Conservation (phyloP, 1,284 basidiomycete genomes). For the Heterobasidion occidentale region DNA sequence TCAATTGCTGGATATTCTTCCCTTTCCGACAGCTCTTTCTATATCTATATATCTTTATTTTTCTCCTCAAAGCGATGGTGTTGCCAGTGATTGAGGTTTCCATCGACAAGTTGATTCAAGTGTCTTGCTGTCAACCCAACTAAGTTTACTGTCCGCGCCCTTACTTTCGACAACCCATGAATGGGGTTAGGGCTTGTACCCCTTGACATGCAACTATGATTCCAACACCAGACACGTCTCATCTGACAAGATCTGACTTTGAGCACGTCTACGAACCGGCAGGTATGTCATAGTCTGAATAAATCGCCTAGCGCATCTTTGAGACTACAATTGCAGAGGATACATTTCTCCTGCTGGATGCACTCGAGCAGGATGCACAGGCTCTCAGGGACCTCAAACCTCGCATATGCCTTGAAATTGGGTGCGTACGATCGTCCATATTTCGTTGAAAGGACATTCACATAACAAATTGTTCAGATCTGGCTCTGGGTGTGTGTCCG, state of each 20-base stretch:
- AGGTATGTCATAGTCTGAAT: constrained; percentile 33
- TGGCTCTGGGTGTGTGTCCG: constrained; percentile 88
- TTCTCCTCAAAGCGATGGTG: too few species aligned
- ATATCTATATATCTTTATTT: too few species aligned
- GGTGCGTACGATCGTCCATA: constrained; percentile 39
- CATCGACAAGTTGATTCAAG: too few species aligned
- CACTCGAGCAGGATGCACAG: constrained; percentile 75
- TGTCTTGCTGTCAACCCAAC: too few species aligned
- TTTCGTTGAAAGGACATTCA: not conserved
- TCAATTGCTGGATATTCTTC: too few species aligned
- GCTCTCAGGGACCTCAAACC: constrained; percentile 46
- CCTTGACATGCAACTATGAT: constrained; percentile 43
- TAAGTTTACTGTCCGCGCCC: too few species aligned
- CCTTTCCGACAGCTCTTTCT: too few species aligned
- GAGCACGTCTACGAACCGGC: constrained; percentile 85
- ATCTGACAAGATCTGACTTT: constrained; percentile 72
- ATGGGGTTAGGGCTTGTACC: not conserved
- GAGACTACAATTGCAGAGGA: constrained; percentile 57
- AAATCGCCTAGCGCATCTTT: too few species aligned
- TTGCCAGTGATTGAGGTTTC: too few species aligned
- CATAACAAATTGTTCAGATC: constrained; percentile 43
- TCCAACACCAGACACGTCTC: constrained; percentile 84
- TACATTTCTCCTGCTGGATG: constrained; percentile 92
- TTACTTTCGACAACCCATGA: not conserved
- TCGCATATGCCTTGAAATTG: constrained; percentile 81